phyloP scores from a whole-genome alignment of 208 protist genomes.

The Trypanosomatidae sp. region DNA sequence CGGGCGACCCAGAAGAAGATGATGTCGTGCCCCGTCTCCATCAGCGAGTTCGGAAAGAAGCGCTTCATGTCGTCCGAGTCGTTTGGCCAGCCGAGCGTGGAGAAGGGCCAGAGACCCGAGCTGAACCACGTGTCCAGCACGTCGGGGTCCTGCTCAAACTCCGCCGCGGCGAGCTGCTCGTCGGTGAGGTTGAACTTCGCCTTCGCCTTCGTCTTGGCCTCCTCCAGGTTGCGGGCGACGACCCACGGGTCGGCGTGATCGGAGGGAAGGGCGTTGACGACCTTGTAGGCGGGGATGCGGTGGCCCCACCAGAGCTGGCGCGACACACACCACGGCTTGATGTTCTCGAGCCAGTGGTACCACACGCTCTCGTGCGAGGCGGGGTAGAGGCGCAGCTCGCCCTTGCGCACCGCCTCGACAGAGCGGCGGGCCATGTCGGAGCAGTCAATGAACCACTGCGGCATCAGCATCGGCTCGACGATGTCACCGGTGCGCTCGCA shows the following conservation, averaged over 20 bases:
- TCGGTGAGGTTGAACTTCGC: slow-evolving; percentile 84
- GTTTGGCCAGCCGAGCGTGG: slow-evolving; percentile 96
- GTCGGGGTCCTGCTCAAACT: slow-evolving; percentile 97
- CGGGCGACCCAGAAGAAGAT: slow-evolving; percentile 99
- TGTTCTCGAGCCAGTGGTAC: slow-evolving; percentile 97
- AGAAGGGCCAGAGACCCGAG: slow-evolving; percentile 99
- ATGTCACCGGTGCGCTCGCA: slow-evolving; percentile 98
- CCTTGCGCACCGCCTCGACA: slow-evolving; percentile 86
- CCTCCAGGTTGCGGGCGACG: slow-evolving; percentile 91
- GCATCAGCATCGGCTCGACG: slow-evolving; percentile 99
- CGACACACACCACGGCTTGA: slow-evolving; percentile 98
- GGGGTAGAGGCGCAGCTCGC: slow-evolving; percentile 95
- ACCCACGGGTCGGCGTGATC: slow-evolving; percentile 90
- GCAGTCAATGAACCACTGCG: slow-evolving; percentile 99
- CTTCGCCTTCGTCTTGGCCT: slow-evolving; percentile 91
- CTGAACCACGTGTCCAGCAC: slow-evolving; percentile 99
- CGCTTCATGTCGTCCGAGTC: slow-evolving; percentile 91
- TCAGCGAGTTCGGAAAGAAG: slow-evolving; percentile 97
- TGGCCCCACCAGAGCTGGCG: slow-evolving; percentile 99
- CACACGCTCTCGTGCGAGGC: slow-evolving; percentile 92
- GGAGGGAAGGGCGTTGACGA: slow-evolving; percentile 40
- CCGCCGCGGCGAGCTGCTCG: slow-evolving; percentile 47
- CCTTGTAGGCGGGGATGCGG: slow-evolving; percentile 99
- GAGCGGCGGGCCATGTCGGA: slow-evolving; percentile 83
- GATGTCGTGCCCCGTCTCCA: slow-evolving; percentile 99